Evolutionary conservation across 306 rosid genomes (phyloP).

Genomic region (Gynostemma pentaphyllum): DNA sequence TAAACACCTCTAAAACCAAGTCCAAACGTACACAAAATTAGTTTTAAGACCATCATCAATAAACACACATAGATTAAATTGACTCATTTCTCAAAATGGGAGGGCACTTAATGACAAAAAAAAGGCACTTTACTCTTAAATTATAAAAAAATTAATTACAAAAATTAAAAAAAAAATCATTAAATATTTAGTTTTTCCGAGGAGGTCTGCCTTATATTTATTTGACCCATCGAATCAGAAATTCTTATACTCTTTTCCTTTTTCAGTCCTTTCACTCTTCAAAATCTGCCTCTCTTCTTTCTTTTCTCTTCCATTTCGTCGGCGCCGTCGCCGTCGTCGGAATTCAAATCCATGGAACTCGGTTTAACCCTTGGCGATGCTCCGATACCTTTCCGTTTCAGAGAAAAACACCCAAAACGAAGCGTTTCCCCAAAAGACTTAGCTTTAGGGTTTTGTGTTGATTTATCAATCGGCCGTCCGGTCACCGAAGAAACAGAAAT

Average conservation of each 20-base stretch:
- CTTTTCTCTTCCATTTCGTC: neutral
- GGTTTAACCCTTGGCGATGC: conserved; percentile 25
- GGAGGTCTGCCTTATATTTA: conserved; percentile 8
- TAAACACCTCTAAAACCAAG: too few species aligned
- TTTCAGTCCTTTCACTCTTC: conserved; percentile 24
- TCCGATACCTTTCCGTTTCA: conserved; percentile 11
- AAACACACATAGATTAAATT: too few species aligned
- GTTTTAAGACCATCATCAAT: too few species aligned
- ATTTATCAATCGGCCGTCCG: conserved; percentile 21
- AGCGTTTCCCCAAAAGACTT: neutral
- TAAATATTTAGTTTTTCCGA: neutral
- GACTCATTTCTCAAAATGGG: too few species aligned
- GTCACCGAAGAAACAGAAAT: neutral
- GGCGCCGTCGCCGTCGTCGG: neutral
- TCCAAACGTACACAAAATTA: too few species aligned
- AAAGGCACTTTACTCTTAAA: too few species aligned
- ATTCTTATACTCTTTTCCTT: conserved; percentile 14
- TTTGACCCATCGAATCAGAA: conserved; percentile 8
- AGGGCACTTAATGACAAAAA: too few species aligned
- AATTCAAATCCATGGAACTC: conserved; percentile 18
- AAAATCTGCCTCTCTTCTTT: conserved; percentile 12
- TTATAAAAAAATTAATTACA: too few species aligned
- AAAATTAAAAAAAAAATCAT: neutral
- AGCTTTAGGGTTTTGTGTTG: conserved; percentile 19
- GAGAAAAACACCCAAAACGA: conserved; percentile 6